A percentile compares a stretch with the other conserved stretches of the same genome.
Evolutionary conservation across 768 basidiomycete species (phyloP).

Genomic region (Ramaria rubella): DNA sequence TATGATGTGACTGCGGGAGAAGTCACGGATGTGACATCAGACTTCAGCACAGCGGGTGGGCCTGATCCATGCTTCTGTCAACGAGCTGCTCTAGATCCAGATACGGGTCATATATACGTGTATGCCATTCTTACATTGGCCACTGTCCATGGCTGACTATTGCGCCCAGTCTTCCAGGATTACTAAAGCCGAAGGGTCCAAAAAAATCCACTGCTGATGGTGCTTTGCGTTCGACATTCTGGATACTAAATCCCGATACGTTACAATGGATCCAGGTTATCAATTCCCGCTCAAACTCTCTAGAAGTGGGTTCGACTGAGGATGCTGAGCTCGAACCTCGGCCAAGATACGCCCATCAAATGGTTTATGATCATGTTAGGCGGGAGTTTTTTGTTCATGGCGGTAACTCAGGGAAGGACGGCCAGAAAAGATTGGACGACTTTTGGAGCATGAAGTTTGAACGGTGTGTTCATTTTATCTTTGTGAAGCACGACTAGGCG

Average conservation of each 20-base stretch:
- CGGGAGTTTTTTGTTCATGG: slow-evolving; percentile 65
- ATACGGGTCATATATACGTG: slow-evolving; percentile 66
- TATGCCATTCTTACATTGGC: slow-evolving; percentile 28
- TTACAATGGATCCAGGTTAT: slow-evolving; percentile 42
- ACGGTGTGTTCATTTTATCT: slow-evolving; percentile 51
- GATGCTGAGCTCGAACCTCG: slow-evolving; percentile 36
- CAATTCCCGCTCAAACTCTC: slow-evolving; percentile 32
- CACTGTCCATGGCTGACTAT: not conserved
- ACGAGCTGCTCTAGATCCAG: slow-evolving; percentile 60
- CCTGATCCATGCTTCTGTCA: slow-evolving; percentile 71
- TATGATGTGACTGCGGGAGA: slow-evolving; percentile 56
- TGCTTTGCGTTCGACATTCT: slow-evolving; percentile 32
- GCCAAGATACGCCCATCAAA: slow-evolving; percentile 72
- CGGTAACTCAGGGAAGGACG: slow-evolving; percentile 54
- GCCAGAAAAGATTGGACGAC: slow-evolving; percentile 57
- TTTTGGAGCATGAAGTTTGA: slow-evolving; percentile 70
- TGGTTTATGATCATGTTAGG: slow-evolving; percentile 59
- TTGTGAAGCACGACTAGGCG: not conserved
- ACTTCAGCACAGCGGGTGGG: slow-evolving; percentile 55
- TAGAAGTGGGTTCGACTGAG: slow-evolving; percentile 25
- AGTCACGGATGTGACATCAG: slow-evolving; percentile 54
- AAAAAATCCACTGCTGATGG: slow-evolving; percentile 15
- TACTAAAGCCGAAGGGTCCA: slow-evolving; percentile 41
- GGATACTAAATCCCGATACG: slow-evolving; percentile 39
- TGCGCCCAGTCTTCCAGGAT: slow-evolving; percentile 36